A percentile compares a stretch with the other conserved stretches of the same genome.
phyloP scores from a whole-genome alignment of 2,329 filamentous ascomycete species.

The Fusarium nygamai region DNA sequence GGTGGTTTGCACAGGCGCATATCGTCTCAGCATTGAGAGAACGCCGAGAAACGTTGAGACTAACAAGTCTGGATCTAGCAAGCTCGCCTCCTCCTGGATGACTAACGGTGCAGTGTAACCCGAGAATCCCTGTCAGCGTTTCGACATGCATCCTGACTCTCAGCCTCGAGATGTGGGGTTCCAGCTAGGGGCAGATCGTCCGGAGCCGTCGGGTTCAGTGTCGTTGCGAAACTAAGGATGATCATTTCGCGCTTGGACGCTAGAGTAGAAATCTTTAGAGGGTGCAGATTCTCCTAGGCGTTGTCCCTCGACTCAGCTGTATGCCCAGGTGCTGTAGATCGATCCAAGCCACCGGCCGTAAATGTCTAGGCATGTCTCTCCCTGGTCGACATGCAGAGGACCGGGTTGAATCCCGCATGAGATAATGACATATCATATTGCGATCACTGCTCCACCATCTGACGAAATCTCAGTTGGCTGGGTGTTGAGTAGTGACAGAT shows the following conservation, averaged over 20 bases:
- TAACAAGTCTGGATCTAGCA: conserved; percentile 14
- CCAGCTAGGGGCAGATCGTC: conserved; percentile 2
- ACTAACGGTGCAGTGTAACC: conserved; percentile 26
- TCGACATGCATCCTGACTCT: conserved; percentile 15
- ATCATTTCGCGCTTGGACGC: conserved; percentile 1
- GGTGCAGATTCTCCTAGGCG: conserved; percentile 9
- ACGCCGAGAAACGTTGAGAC: conserved; percentile 12
- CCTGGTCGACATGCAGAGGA: conserved; percentile 31
- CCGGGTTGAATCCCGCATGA: conserved; percentile 32
- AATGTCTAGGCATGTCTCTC: conserved; percentile 21
- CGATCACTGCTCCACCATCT: conserved; percentile 34
- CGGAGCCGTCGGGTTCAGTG: not conserved
- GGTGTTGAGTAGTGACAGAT: conserved; percentile 11
- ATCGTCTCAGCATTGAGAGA: conserved; percentile 15
- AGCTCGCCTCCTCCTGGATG: conserved; percentile 9
- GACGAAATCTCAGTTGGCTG: not conserved
- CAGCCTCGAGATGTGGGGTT: conserved; percentile 23
- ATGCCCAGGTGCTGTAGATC: conserved; percentile 16
- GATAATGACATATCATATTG: conserved; percentile 41
- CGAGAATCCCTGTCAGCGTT: conserved; percentile 26
- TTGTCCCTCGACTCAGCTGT: conserved; percentile 17
- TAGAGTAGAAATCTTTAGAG: not conserved
- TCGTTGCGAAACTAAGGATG: not conserved
- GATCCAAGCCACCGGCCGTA: conserved; percentile 24
- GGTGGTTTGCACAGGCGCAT: conserved; percentile 10